Evolutionary conservation across 768 basidiomycete genomes (phyloP).

Genomic region (Porpolomopsis calyptriformis): DNA sequence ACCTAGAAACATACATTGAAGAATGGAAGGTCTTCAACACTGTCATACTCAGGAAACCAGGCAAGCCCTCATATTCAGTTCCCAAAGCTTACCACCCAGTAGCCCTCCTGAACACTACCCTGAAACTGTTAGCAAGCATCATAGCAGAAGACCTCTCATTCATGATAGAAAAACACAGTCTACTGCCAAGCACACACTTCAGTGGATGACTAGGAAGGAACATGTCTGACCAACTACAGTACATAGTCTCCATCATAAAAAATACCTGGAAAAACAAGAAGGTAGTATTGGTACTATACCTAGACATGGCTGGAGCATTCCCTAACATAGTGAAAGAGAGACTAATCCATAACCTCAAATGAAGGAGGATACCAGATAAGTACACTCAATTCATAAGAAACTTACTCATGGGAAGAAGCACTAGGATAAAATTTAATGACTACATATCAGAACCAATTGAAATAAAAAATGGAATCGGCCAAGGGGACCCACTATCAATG

Average conservation of each 20-base stretch:
- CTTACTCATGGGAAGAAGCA: slow-evolving; percentile 7
- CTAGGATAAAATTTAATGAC: slow-evolving; percentile 15
- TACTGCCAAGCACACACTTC: slow-evolving; percentile 29
- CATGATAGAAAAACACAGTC: slow-evolving; percentile 19
- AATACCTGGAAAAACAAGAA: slow-evolving; percentile 25
- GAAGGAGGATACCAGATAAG: slow-evolving; percentile 16
- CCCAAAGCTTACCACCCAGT: slow-evolving; percentile 29
- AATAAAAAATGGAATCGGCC: slow-evolving; percentile 4
- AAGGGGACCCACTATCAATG: slow-evolving; percentile 15
- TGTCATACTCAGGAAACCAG: slow-evolving; percentile 25
- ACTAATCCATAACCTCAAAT: slow-evolving; percentile 24
- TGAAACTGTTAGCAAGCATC: slow-evolving; percentile 18
- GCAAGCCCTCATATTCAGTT: slow-evolving; percentile 16
- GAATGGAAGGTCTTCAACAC: neutral
- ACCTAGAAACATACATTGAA: neutral
- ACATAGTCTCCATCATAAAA: slow-evolving; percentile 20
- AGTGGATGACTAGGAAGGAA: slow-evolving; percentile 29
- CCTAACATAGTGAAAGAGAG: slow-evolving; percentile 24
- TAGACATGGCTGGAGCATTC: slow-evolving; percentile 36
- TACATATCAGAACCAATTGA: slow-evolving; percentile 5
- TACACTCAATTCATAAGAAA: slow-evolving; percentile 13
- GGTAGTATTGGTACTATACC: slow-evolving; percentile 27
- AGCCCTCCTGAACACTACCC: slow-evolving; percentile 22
- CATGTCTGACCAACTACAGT: slow-evolving; percentile 22
- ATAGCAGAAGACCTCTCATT: slow-evolving; percentile 16